Evolutionary conservation across 805 yeast genomes (phyloP).

Genomic region (Ogataea parapolymorpha): DNA sequence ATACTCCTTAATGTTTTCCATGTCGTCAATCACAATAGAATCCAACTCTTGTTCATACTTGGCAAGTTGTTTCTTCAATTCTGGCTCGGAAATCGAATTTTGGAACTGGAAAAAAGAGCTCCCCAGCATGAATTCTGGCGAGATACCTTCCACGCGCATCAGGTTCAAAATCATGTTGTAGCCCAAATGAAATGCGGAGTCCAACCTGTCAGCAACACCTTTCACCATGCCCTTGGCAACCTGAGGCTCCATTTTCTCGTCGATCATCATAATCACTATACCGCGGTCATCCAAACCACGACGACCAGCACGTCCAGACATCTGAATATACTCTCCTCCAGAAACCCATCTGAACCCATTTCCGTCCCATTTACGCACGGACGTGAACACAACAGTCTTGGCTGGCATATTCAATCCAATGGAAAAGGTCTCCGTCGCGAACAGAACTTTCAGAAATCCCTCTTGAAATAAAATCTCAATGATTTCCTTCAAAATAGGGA

Average conservation of each 20-base stretch:
- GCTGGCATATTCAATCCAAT: slow-evolving; percentile 99
- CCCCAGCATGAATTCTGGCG: slow-evolving; percentile 96
- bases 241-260: slow-evolving; percentile 98
- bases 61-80: slow-evolving; percentile 64
- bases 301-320: slow-evolving; percentile 99
- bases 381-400: slow-evolving; percentile 95
- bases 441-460: slow-evolving; percentile 88
- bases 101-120: slow-evolving; percentile 94
- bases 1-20: slow-evolving; percentile 69
- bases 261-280: slow-evolving; percentile 98
- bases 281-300: slow-evolving; percentile 99
- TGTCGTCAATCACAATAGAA: slow-evolving; percentile 64
- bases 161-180: slow-evolving; percentile 95
- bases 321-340: slow-evolving; percentile 98
- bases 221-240: slow-evolving; percentile 99
- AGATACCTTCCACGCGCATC: slow-evolving; percentile 96
- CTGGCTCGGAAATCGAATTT: slow-evolving; percentile 86
- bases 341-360: slow-evolving; percentile 97
- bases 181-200: slow-evolving; percentile 96
- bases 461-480: slow-evolving; percentile 96
- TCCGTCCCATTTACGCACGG: slow-evolving; percentile 98
- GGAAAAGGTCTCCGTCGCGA: slow-evolving; percentile 97
- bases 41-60: slow-evolving; percentile 49
- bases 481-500: slow-evolving; percentile 89
- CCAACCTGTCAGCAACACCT: slow-evolving; percentile 96